Conservation (phyloP, 192 early-diverging fungal species). For the Phlyctochytrium bullatum region DNA sequence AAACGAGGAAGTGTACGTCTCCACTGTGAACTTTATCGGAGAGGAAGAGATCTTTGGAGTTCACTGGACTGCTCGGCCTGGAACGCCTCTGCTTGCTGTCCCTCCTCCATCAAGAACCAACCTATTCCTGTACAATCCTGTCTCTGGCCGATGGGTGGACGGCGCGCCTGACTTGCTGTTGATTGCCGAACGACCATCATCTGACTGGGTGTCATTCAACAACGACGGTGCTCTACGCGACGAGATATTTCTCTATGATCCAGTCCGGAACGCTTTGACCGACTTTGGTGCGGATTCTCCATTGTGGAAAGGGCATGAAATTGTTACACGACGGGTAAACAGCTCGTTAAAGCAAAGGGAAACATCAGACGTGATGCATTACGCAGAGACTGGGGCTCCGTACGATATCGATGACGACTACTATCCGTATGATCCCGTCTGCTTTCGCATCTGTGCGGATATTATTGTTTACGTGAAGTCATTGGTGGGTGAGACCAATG, state of each 20-base stretch:
- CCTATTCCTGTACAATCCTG: background rate
- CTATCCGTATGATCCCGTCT: background rate
- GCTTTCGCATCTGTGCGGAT: background rate
- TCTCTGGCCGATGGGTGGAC: background rate
- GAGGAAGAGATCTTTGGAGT: background rate
- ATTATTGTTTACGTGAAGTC: background rate
- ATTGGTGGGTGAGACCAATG: background rate
- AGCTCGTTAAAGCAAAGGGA: background rate
- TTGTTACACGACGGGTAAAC: background rate
- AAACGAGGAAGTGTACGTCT: background rate
- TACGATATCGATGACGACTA: background rate
- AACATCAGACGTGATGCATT: background rate
- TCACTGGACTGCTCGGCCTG: background rate
- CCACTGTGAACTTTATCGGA: background rate
- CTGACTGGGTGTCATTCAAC: conserved; percentile 1
- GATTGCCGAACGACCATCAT: background rate
- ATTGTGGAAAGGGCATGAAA: background rate
- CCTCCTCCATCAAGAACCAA: background rate
- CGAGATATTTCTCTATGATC: background rate
- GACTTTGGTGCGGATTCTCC: background rate
- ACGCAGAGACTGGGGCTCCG: background rate
- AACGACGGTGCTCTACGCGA: background rate
- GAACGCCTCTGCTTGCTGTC: background rate
- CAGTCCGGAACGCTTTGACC: background rate
- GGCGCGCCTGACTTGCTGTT: background rate